Base-by-base conservation (phyloP, 371 early-diverging fungal genomes). In the Funneliformis caledonium region DNA sequence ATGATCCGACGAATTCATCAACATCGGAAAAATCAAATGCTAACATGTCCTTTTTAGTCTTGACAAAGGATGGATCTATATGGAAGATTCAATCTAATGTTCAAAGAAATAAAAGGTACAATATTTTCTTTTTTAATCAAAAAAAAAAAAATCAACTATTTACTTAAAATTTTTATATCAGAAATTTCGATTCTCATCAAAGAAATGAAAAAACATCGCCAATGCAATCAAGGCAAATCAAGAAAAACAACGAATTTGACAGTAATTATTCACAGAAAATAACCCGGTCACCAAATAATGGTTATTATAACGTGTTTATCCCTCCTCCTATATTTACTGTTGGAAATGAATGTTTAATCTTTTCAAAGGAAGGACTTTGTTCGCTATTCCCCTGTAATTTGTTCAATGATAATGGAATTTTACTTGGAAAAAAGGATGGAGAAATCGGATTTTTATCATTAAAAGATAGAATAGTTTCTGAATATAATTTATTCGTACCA, bases 391-490 rank as follows among this genome's bases (percentile, higher is more conserved):
- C 77, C 2, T 47, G 19, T 16, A 45, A 64, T 26, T n/a, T 77
- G 22, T 61, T 33, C 9, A 47, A 77, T 48, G 31, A 31, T 48
- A n/a, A 65, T 65, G 77, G 77, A 22, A 61, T 77, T n/a, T 31
- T 77, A 65, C n/a, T 70, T 16, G 26, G 68, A 52, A 70, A 22
- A 42, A 31, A 70, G 43, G 33, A 70, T 79, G 61, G 72, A n/a
- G 72, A 79, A 60, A 65, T 79, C 8, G 80, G 42, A 59, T 79
- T 79, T 68, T 22, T 79, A 12, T 72, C 80, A 50, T 43, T 59
- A 26, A 33, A 26, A 8, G 7, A 43, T 59, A 3, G 43, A 42
- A 68, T 26, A 42, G 22, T 26, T 14, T 22, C 42, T 1, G 37
- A 79, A 56, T n/a, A 69, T 60, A 50, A 43, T 70, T 43, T 70